Evolutionary conservation across 192 early-diverging fungal genomes (phyloP).

Genomic region (Umbelopsis vinacea): DNA sequence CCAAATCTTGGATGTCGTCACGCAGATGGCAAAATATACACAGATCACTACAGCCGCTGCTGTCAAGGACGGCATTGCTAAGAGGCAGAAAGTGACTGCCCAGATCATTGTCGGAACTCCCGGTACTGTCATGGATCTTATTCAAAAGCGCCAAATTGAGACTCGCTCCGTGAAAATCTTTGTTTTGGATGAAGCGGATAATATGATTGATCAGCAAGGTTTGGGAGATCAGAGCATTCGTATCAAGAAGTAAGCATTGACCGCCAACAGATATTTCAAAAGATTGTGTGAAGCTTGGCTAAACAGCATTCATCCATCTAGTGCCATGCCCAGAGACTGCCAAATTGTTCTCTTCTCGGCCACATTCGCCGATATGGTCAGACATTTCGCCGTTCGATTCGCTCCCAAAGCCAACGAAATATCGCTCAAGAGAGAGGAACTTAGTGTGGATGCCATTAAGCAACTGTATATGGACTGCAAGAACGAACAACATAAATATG

Average conservation of each 20-base stretch:
- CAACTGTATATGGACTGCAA: constrained; percentile 97
- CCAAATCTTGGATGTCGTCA: constrained; percentile 91
- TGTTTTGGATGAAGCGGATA: constrained; percentile 98
- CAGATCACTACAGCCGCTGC: constrained; percentile 73
- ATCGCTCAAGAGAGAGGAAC: constrained; percentile 81
- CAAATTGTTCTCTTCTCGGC: constrained; percentile 96
- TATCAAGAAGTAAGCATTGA: constrained; percentile 70
- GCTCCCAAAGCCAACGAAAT: constrained; percentile 90
- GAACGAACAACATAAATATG: constrained; percentile 76
- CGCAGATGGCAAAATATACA: constrained; percentile 92
- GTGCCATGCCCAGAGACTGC: constrained; percentile 66
- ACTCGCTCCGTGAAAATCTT: constrained; percentile 72
- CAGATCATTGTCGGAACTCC: constrained; percentile 96
- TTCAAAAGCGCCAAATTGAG: constrained; percentile 67
- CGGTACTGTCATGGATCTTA: constrained; percentile 83
- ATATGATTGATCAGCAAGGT: constrained; percentile 88
- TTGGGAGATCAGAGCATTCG: constrained; percentile 87
- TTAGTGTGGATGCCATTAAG: constrained; percentile 92
- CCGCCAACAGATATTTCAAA: no score
- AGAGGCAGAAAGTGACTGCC: constrained; percentile 64
- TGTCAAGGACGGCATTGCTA: constrained; percentile 70
- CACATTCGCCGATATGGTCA: constrained; percentile 84
- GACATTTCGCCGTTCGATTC: constrained; percentile 78
- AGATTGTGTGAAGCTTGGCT: no score
- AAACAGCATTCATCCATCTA: constrained; percentile 31